Evolutionary conservation across 2,329 filamentous ascomycete species (phyloP), one percentile per base, ranked within the genome.

Genomic region (Calycina marina): DNA sequence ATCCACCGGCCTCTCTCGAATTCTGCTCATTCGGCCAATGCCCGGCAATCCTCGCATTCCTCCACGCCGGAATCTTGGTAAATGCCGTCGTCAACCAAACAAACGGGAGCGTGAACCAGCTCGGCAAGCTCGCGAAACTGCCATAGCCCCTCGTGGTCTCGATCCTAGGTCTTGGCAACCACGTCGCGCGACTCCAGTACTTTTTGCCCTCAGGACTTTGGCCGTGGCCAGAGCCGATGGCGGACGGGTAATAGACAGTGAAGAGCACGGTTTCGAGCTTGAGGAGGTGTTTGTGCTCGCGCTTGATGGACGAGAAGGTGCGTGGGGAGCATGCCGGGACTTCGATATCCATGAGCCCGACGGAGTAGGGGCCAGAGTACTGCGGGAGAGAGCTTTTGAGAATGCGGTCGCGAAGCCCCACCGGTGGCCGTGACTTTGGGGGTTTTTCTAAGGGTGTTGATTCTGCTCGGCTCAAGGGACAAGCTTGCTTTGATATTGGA

Each of bases 181-280:
- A 78, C 5, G 71, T 67, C 32, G 70, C 63, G 4, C 72, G 60
- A 12, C 61, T 65, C 42, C 62, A 63, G 24, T 58, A 56, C 35
- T 56, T 57, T 17, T 52, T 45, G 2, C 61, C 56, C 14, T 55
- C 55, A 6, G 57, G 55, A 10, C 54, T 51, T 14, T 52, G 12
- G 1, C 59, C 55, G 12, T 49, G 42, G 4, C 56, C 53, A 11
- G 50, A 52, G 5, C 56, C 59, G 34, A 65, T 46, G 12, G 64
- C 61, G 27, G 67, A 63, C 2, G 73, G 74, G 47, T 79, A 79
- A 50, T 72, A 79, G n/a, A 78, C 52, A 0, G 67, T 67, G 52
- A 78, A 67, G 4, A 78, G 58, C 6, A 77, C 68, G 0, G 73
- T 77, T 31, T 72, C 61, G 10, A 70, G 51, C 32, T 67, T 56